Evolutionary conservation across 441 rosid genomes (phyloP).

Genomic region (Pelargonium australe): DNA sequence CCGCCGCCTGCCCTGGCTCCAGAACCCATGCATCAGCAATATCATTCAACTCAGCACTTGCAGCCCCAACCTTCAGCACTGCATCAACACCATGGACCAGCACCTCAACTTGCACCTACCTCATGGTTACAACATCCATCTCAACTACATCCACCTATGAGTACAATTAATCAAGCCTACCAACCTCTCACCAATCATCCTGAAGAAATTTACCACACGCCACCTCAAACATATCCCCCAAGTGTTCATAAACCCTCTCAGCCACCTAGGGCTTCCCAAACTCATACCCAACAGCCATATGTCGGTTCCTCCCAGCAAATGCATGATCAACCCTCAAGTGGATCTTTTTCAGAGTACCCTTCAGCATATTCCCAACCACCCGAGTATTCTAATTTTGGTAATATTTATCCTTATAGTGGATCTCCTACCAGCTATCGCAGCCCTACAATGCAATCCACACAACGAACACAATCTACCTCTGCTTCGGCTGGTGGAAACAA

Average conservation of each 20-base stretch:
- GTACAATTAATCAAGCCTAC: conserved; percentile 15
- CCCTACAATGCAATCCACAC: conserved; percentile 21
- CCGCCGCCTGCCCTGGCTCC: conserved; percentile 15
- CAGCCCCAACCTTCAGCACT: conserved; percentile 18
- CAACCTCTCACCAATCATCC: conserved; percentile 16
- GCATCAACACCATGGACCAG: conserved; percentile 23
- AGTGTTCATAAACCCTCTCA: conserved; percentile 15
- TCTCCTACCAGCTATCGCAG: conserved; percentile 17
- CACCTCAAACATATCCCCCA: conserved; percentile 23
- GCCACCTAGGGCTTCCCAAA: conserved; percentile 16
- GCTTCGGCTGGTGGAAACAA: conserved; percentile 16
- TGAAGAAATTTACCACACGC: conserved; percentile 20
- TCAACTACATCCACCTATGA: conserved; percentile 19
- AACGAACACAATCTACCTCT: conserved; percentile 18
- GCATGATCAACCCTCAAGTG: conserved; percentile 21
- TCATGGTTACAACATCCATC: conserved; percentile 16
- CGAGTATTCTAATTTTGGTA: conserved; percentile 15
- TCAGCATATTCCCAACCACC: conserved; percentile 18
- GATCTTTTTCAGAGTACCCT: conserved; percentile 22
- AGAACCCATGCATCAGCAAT: conserved; percentile 23
- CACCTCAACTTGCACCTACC: conserved; percentile 18
- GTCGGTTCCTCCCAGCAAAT: conserved; percentile 17
- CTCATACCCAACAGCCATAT: conserved; percentile 17
- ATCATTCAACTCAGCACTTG: conserved; percentile 23
- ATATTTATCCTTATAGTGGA: conserved; percentile 15